A percentile compares a stretch with the other conserved stretches of the same genome.
Conservation (phyloP, 2,329 filamentous ascomycete genomes). For the Talaromyces atroroseus region DNA sequence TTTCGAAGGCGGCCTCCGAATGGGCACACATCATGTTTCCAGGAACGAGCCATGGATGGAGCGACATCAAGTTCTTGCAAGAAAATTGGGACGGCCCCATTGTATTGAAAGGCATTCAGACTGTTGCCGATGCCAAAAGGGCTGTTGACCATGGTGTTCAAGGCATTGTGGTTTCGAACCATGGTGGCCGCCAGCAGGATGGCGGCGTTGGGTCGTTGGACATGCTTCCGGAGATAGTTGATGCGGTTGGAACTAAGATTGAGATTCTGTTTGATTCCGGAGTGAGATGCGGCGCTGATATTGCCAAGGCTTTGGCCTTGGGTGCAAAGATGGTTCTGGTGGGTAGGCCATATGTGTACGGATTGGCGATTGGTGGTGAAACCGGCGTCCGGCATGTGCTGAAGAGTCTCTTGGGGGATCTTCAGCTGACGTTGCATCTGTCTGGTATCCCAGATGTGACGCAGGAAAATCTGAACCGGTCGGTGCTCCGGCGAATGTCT, state of each 20-base stretch:
- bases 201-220: constrained; percentile 41
- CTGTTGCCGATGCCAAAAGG: neutral
- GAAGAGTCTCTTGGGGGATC: constrained; percentile 22
- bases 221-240: constrained; percentile 42
- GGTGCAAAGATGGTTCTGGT: neutral
- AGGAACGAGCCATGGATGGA: constrained; percentile 42
- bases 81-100: constrained; percentile 6
- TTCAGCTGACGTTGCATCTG: constrained; percentile 22
- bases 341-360: constrained; percentile 3
- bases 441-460: constrained; percentile 12
- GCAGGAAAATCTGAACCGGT: constrained; percentile 14
- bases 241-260: constrained; percentile 19
- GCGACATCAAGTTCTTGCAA: neutral
- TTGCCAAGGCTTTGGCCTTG: constrained; percentile 5
- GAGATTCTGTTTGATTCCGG: constrained; percentile 4
- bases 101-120: constrained; percentile 8
- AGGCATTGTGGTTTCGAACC: constrained; percentile 28
- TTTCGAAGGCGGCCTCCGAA: constrained; percentile 40
- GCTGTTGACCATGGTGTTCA: constrained; percentile 20
- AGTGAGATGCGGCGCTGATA: constrained; percentile 1
- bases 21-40: constrained; percentile 52
- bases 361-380: neutral
- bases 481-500: neutral
- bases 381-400: constrained; percentile 48
- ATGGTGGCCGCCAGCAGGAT: constrained; percentile 42